Conservation (phyloP, 306 rosid species). For the Pueraria montana region DNA sequence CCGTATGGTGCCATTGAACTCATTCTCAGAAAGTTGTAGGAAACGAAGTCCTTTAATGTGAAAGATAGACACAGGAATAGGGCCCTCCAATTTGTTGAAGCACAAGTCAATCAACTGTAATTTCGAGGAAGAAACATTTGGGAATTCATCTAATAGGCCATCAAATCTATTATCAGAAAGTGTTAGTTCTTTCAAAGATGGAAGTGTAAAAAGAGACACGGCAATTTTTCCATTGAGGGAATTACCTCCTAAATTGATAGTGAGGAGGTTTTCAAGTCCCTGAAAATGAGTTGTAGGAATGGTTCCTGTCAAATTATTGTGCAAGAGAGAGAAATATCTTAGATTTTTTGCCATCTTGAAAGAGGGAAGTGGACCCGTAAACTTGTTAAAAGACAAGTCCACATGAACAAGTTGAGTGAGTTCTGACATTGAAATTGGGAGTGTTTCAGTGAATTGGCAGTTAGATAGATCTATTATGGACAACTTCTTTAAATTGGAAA, state of each 20-base stretch:
- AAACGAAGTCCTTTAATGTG: constrained; percentile 39
- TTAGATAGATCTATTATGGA: constrained; percentile 43
- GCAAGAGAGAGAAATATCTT: constrained; percentile 27
- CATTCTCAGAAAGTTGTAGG: constrained; percentile 63
- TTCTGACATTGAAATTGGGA: constrained; percentile 38
- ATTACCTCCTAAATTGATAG: neutral
- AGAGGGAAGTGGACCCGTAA: constrained; percentile 44
- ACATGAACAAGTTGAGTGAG: constrained; percentile 44
- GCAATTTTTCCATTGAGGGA: constrained; percentile 43
- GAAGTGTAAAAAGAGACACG: neutral
- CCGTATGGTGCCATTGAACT: constrained; percentile 49
- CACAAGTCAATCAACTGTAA: constrained; percentile 53
- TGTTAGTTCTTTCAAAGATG: constrained; percentile 29
- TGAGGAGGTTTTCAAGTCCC: constrained; percentile 14
- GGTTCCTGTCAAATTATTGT: constrained; percentile 30
- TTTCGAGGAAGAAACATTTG: neutral
- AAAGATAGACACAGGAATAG: constrained; percentile 52
- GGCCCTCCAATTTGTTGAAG: constrained; percentile 58
- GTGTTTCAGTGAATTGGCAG: constrained; percentile 39
- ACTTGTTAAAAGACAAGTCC: constrained; percentile 45
- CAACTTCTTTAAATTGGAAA: constrained; percentile 39
- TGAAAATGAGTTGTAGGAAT: constrained; percentile 30
- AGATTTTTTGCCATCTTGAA: constrained; percentile 27
- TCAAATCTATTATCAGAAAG: constrained; percentile 45
- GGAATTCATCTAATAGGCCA: constrained; percentile 35